These are phyloP conservation scores for Suaeda aralocaspica DNA, from an alignment of 148 eudicot species.

Conservation along the genomic window DNA sequence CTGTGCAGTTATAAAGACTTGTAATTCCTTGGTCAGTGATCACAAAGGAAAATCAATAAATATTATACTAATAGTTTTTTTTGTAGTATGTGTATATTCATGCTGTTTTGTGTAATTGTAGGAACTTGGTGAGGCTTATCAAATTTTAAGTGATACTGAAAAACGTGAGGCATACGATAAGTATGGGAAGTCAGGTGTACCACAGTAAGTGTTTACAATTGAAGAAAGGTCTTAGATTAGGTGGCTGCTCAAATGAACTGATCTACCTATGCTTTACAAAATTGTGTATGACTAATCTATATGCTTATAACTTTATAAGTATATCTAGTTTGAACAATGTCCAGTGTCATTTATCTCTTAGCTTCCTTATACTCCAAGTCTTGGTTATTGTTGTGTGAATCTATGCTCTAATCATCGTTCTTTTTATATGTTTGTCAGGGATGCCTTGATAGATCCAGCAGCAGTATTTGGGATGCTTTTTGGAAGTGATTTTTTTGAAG, in stretches of 20 bases:
- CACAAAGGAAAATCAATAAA: not conserved
- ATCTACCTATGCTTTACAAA: not conserved
- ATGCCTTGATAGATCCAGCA: conserved; percentile 82
- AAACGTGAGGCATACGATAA: conserved; percentile 87
- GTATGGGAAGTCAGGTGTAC: conserved; percentile 64
- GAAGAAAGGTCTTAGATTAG: not conserved
- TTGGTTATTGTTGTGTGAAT: not conserved
- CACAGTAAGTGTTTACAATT: conserved; percentile 54
- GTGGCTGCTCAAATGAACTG: not conserved
- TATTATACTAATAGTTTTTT: not conserved
- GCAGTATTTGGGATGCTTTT: conserved; percentile 93
- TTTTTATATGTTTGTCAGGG: conserved; percentile 40
- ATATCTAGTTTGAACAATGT: not conserved
- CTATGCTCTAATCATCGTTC: conserved; percentile 12
- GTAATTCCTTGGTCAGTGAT: not conserved
- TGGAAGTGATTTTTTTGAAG: conserved; percentile 84
- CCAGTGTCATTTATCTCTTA: not conserved
- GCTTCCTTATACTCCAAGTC: not conserved
- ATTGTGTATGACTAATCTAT: not conserved
- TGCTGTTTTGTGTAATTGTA: conserved; percentile 23
- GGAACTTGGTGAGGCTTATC: conserved; percentile 97
- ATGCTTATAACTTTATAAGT: not conserved
- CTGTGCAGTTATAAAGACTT: not conserved
- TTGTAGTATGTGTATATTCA: conserved; percentile 12
- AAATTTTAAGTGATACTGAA: conserved; percentile 72